Conservation (phyloP, 1,284 basidiomycete genomes). For the Cutaneotrichosporon daszewskae region DNA sequence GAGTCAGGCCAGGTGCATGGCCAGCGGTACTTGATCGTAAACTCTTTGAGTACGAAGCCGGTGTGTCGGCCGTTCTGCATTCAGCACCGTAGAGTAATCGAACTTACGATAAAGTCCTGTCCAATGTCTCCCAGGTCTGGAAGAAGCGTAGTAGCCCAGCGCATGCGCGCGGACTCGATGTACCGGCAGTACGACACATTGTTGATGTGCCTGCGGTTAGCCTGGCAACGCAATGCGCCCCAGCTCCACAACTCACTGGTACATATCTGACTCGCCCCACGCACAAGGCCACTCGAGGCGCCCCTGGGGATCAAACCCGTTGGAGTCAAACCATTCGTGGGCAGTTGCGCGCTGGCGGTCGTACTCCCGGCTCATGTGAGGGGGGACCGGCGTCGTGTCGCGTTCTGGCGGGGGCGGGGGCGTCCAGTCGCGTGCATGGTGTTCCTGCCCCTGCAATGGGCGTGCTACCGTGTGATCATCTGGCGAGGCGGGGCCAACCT, state of each 20-base stretch:
- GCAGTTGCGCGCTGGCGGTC: constrained; percentile 15
- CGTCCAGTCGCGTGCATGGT: background rate
- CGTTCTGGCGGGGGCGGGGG: constrained; percentile 1
- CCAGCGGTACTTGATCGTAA: constrained; percentile 26
- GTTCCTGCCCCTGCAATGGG: constrained; percentile 10
- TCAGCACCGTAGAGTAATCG: constrained; percentile 6
- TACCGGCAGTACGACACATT: constrained; percentile 43
- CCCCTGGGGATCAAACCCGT: constrained; percentile 34
- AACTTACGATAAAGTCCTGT: constrained; percentile 10
- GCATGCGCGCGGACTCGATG: constrained; percentile 39
- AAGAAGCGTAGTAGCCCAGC: constrained; percentile 29
- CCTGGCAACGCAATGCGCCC: too few relatives aligned
- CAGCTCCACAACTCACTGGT: constrained; percentile 28
- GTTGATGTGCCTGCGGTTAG: constrained; percentile 39
- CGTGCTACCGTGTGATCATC: constrained; percentile 34
- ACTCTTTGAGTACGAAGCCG: constrained; percentile 36
- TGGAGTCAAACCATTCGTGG: constrained; percentile 19
- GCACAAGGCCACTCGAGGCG: constrained; percentile 41
- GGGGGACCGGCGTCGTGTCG: constrained; percentile 5
- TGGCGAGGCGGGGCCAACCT: constrained; percentile 34
- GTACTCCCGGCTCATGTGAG: constrained; percentile 9
- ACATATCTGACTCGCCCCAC: constrained; percentile 46
- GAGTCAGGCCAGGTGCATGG: constrained; percentile 45
- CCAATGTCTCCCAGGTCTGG: constrained; percentile 23
- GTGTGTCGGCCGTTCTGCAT: constrained; percentile 29